phyloP scores from a whole-genome alignment of 2,329 filamentous ascomycete genomes.

The Dactylellina parvicollis region DNA sequence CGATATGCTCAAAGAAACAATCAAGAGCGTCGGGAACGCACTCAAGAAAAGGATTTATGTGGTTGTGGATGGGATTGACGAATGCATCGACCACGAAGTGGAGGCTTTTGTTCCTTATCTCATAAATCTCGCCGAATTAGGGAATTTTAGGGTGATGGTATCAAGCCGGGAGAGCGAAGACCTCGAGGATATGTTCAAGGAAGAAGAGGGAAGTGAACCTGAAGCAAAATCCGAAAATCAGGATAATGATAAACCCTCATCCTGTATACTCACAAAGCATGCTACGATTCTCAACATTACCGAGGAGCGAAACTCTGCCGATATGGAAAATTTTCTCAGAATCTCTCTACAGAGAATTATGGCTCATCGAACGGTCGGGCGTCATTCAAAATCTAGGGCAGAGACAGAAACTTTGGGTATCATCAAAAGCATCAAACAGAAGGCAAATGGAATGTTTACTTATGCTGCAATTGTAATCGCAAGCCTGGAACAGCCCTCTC shows the following conservation, averaged over 20 bases:
- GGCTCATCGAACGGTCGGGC: constrained; percentile 11
- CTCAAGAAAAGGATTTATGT: constrained; percentile 33
- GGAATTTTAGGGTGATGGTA: constrained; percentile 31
- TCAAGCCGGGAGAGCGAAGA: constrained; percentile 41
- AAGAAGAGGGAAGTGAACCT: neutral
- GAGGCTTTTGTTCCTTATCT: constrained; percentile 24
- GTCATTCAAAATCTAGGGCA: neutral
- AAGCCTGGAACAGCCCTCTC: constrained; percentile 44
- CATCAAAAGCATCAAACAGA: constrained; percentile 35
- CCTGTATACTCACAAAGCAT: constrained; percentile 20
- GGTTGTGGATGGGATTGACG: constrained; percentile 39
- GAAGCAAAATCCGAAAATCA: neutral
- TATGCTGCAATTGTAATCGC: constrained; percentile 47
- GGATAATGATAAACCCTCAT: neutral
- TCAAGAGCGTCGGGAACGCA: constrained; percentile 14
- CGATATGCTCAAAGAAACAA: constrained; percentile 40
- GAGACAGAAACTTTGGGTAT: constrained; percentile 25
- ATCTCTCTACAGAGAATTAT: constrained; percentile 40
- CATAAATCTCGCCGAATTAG: constrained; percentile 7
- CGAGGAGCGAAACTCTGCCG: constrained; percentile 30
- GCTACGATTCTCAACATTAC: constrained; percentile 46
- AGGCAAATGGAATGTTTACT: constrained; percentile 51
- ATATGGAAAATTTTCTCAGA: constrained; percentile 42
- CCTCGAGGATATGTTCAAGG: constrained; percentile 18
- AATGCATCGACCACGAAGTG: constrained; percentile 38